phyloP scores from a whole-genome alignment of 2,329 filamentous ascomycete species.

The Fusarium falciforme region DNA sequence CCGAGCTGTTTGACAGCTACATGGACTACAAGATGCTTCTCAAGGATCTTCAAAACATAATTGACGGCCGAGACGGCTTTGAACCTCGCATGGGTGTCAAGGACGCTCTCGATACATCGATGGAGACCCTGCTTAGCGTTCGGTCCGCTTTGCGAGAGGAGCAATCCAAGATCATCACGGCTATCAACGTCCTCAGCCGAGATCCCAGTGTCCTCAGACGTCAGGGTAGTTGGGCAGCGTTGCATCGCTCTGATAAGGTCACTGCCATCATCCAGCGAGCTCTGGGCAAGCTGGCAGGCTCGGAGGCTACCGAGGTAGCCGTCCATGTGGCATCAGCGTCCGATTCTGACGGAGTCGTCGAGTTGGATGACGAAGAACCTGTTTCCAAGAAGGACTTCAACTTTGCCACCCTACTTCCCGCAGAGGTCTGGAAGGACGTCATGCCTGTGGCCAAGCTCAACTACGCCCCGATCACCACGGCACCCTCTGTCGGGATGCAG shows the following conservation, averaged over 20 bases:
- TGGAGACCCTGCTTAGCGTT: neutral
- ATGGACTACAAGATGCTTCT: constrained; percentile 23
- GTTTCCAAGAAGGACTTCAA: neutral
- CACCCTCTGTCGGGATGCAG: neutral
- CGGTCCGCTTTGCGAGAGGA: neutral
- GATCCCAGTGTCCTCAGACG: neutral
- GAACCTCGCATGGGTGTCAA: neutral
- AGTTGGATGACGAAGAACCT: neutral
- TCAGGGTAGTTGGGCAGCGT: neutral
- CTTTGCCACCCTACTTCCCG: neutral
- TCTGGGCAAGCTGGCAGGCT: neutral
- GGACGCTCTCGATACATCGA: neutral
- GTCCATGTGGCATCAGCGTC: neutral
- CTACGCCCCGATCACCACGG: neutral
- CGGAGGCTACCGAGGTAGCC: neutral
- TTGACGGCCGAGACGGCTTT: neutral
- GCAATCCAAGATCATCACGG: neutral
- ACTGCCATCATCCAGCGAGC: neutral
- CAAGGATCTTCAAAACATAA: neutral
- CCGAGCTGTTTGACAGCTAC: constrained; percentile 13
- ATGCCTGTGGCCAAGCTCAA: neutral
- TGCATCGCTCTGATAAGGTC: neutral
- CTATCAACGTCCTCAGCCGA: neutral
- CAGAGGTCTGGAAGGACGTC: neutral
- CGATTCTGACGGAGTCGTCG: neutral